Evolutionary conservation across 306 rosid genomes (phyloP).

Genomic region (Cucumis cinereus): DNA sequence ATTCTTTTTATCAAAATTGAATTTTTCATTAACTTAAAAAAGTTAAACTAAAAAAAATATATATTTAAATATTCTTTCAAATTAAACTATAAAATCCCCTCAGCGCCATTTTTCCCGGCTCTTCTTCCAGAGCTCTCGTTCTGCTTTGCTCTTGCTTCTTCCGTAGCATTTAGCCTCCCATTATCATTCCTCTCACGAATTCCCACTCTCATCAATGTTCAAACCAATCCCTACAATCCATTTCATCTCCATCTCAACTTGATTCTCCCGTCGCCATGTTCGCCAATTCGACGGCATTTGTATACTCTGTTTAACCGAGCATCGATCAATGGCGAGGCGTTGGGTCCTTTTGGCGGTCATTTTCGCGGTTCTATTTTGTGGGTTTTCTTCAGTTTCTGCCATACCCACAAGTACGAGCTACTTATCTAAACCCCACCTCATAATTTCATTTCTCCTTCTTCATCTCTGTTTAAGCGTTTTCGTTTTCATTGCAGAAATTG

Average conservation of each 20-base stretch:
- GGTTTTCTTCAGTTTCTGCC: constrained; percentile 57
- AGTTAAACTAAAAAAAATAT: background rate
- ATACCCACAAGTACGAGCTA: constrained; percentile 54
- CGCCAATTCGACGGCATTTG: background rate
- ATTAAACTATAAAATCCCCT: background rate
- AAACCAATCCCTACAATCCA: background rate
- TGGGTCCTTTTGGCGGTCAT: constrained; percentile 28
- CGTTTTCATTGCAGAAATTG: constrained; percentile 40
- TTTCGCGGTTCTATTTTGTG: constrained; percentile 32
- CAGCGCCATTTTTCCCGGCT: background rate
- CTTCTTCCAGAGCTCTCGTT: background rate
- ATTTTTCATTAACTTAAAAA: background rate
- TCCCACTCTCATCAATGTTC: background rate
- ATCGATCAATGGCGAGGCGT: constrained; percentile 31
- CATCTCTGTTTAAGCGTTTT: constrained; percentile 7
- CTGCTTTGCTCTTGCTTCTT: background rate
- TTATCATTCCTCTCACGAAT: background rate
- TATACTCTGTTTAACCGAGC: constrained; percentile 4
- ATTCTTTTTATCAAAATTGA: too few species aligned
- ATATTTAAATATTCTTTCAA: background rate
- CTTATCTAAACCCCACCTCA: background rate
- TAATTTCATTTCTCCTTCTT: background rate
- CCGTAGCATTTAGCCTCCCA: background rate
- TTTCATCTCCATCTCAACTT: background rate
- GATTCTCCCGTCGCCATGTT: background rate